A percentile compares a stretch with the other conserved stretches of the same genome.
phyloP scores from a whole-genome alignment of 768 basidiomycete genomes.

The Amanita subjunquillea region DNA sequence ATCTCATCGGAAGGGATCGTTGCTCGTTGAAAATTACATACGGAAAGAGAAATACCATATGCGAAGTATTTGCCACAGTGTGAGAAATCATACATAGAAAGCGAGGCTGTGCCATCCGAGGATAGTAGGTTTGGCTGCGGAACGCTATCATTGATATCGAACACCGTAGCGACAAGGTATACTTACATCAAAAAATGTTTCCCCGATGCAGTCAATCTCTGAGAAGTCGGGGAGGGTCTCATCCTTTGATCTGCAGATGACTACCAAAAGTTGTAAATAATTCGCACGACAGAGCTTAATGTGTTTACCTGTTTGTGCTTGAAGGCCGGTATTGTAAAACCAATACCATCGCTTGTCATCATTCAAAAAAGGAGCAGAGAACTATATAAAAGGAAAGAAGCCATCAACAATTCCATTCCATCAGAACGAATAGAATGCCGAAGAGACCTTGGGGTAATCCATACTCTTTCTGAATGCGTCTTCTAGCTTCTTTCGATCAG shows the following conservation, averaged over 20 bases:
- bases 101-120: conserved; percentile 61
- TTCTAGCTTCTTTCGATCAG: conserved; percentile 48
- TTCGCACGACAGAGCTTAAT: not conserved
- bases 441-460: conserved; percentile 31
- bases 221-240: conserved; percentile 44
- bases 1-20: conserved; percentile 4
- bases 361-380: conserved; percentile 49
- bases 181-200: conserved; percentile 73
- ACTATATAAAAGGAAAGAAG: conserved; percentile 26
- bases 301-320: conserved; percentile 45
- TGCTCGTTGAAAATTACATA: conserved; percentile 20
- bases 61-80: conserved; percentile 62
- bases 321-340: conserved; percentile 70
- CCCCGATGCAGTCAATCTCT: conserved; percentile 36
- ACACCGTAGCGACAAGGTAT: not conserved
- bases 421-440: conserved; percentile 6
- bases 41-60: conserved; percentile 67
- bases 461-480: conserved; percentile 39
- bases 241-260: conserved; percentile 51
- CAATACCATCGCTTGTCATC: conserved; percentile 74
- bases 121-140: conserved; percentile 61
- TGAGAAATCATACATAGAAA: conserved; percentile 52
- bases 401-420: conserved; percentile 4
- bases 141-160: conserved; percentile 5
- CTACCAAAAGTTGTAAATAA: conserved; percentile 20